Percentiles rank a stretch among this genome's conserved stretches.
phyloP scores from a whole-genome alignment of 2,329 filamentous ascomycete genomes.

The Fusarium illudens region DNA sequence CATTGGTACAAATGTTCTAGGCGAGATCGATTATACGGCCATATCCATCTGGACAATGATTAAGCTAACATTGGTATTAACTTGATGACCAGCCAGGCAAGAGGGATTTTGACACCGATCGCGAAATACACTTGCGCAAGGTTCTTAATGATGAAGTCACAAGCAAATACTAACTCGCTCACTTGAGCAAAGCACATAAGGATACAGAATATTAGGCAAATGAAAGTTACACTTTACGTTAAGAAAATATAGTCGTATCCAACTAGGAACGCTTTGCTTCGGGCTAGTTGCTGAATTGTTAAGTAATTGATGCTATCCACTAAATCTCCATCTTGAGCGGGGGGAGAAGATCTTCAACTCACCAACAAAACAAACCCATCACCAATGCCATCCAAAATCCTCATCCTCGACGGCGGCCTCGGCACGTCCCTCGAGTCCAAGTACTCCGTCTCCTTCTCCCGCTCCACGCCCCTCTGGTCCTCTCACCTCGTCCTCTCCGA shows the following conservation, averaged over 20 bases:
- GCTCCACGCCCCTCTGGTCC: conserved; percentile 70
- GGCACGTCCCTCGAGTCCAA: conserved; percentile 71
- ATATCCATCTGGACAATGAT: too few species aligned
- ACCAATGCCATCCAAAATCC: conserved; percentile 46
- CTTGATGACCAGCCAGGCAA: not conserved
- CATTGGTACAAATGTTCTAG: too few species aligned
- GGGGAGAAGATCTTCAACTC: conserved; percentile 5
- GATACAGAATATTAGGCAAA: not conserved
- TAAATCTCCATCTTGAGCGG: conserved; percentile 27
- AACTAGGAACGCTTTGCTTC: not conserved
- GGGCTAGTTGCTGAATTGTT: too few species aligned
- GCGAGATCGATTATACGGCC: fast-evolving
- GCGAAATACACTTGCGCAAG: not conserved
- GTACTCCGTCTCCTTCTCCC: conserved; percentile 61
- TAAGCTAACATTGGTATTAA: not conserved
- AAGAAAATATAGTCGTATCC: not conserved
- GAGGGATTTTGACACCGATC: not conserved
- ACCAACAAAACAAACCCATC: conserved; percentile 4
- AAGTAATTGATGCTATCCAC: conserved; percentile 21
- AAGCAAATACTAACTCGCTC: too few species aligned
- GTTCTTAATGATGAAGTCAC: not conserved
- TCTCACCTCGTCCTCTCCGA: conserved; percentile 69
- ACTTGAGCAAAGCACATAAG: not conserved
- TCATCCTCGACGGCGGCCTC: conserved; percentile 72
- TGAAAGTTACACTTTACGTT: not conserved